A percentile compares a stretch with the other conserved stretches of the same genome.
Evolutionary conservation across 225 moss, liverwort and hornwort genomes (phyloP).

Genomic region (Pseudoscleropodium purum): DNA sequence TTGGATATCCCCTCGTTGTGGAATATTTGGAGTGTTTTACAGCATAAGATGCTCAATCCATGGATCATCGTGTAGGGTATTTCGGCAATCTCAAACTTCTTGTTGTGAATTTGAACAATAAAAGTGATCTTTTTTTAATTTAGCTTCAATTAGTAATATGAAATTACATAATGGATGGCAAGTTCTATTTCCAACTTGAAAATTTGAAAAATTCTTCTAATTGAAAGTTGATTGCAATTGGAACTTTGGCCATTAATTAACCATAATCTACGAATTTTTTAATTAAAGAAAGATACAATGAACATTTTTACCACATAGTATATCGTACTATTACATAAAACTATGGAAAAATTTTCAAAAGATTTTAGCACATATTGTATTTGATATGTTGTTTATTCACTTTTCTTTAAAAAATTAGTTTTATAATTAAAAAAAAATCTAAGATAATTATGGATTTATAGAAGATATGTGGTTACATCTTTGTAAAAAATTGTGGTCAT

Average conservation of each 20-base stretch:
- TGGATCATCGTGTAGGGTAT: not conserved
- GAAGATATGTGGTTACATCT: not conserved
- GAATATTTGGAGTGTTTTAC: not conserved
- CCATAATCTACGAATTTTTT: not conserved
- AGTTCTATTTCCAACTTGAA: not conserved
- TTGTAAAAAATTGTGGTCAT: not conserved
- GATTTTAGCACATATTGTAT: no score
- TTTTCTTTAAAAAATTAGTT: not conserved
- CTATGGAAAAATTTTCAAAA: no score
- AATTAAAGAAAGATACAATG: not conserved
- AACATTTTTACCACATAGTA: no score
- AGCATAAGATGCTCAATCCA: not conserved
- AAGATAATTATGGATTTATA: not conserved
- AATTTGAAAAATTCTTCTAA: not conserved
- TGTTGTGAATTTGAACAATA: not conserved
- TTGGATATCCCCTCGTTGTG: not conserved
- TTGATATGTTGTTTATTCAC: no score
- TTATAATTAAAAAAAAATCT: not conserved
- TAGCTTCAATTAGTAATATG: not conserved
- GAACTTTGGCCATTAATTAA: not conserved
- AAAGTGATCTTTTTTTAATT: not conserved
- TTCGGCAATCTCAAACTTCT: not conserved
- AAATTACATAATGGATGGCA: not conserved
- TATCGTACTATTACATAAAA: not conserved
- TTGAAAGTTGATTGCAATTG: not conserved